phyloP scores from a whole-genome alignment of 1,284 basidiomycete genomes.

The Coniferiporia weirii region DNA sequence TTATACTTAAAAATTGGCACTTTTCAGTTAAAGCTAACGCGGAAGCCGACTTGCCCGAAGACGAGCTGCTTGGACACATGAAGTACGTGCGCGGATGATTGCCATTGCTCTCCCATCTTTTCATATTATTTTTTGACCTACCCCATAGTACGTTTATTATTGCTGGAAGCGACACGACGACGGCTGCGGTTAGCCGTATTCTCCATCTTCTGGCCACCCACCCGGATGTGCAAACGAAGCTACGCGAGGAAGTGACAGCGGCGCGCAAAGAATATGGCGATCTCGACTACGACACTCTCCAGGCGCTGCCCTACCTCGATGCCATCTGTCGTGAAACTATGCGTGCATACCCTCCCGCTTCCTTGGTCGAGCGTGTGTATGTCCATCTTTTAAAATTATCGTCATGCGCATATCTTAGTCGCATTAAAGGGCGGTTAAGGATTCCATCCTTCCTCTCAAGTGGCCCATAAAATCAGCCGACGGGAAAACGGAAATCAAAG shows the following conservation, averaged over 20 bases:
- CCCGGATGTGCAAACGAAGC: conserved; percentile 24
- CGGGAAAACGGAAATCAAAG: conserved; percentile 10
- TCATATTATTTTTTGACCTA: no score
- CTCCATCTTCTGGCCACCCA: conserved; percentile 27
- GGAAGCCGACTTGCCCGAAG: conserved; percentile 27
- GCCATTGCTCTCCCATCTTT: conserved; percentile 23
- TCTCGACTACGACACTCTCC: conserved; percentile 32
- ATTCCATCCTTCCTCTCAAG: conserved; percentile 8
- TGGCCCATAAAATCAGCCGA: conserved; percentile 12
- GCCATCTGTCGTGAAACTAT: conserved; percentile 36
- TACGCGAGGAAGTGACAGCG: conserved; percentile 26
- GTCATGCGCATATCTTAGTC: not conserved
- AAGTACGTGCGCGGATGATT: conserved; percentile 26
- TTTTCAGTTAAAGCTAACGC: conserved; percentile 18
- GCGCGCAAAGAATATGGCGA: conserved; percentile 21
- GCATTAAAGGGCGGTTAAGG: conserved; percentile 5
- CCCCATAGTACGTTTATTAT: conserved; percentile 26
- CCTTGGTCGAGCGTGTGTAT: conserved; percentile 24
- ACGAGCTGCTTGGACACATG: conserved; percentile 29
- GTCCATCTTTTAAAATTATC: not conserved
- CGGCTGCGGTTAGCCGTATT: conserved; percentile 25
- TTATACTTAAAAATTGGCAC: not conserved
- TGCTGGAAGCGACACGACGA: conserved; percentile 30
- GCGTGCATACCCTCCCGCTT: conserved; percentile 29
- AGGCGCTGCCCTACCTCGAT: conserved; percentile 33